Conservation (phyloP, 202 grass and related monocot species). For the Brachypodium distachyon region DNA sequence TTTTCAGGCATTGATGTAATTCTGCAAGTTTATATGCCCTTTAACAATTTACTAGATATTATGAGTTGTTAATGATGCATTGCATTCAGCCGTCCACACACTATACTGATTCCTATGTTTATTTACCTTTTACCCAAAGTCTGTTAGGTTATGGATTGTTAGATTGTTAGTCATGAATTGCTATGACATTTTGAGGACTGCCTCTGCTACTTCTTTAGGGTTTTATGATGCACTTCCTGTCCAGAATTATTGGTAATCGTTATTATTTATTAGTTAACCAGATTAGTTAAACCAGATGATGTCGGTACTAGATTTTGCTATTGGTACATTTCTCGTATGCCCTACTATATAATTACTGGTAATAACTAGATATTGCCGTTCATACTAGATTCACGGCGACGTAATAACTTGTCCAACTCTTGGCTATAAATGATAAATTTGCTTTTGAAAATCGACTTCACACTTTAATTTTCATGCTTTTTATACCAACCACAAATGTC, state of each 20-base stretch:
- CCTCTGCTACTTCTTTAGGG: neutral
- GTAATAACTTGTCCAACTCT: neutral
- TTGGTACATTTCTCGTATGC: slow-evolving; percentile 13
- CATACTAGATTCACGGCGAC: neutral
- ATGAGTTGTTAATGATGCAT: neutral
- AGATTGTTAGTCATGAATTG: neutral
- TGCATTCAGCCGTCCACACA: neutral
- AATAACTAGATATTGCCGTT: no score
- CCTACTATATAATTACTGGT: neutral
- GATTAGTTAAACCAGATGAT: neutral
- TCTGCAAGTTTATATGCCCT: neutral
- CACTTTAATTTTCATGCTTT: neutral
- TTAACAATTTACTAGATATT: neutral
- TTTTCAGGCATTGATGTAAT: neutral
- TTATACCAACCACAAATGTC: neutral
- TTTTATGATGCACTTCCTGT: neutral
- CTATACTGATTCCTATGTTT: neutral
- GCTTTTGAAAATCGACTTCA: neutral
- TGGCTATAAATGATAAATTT: neutral
- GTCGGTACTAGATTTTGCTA: no score
- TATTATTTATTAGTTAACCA: neutral
- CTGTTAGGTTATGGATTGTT: neutral
- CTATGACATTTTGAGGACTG: neutral
- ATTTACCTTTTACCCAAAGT: neutral
- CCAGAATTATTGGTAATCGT: neutral